A percentile compares a stretch with the other conserved stretches of the same genome.
These are phyloP conservation scores for Phlebiopsis gigantea DNA, from an alignment of 768 basidiomycete species.

Conservation along the genomic window DNA sequence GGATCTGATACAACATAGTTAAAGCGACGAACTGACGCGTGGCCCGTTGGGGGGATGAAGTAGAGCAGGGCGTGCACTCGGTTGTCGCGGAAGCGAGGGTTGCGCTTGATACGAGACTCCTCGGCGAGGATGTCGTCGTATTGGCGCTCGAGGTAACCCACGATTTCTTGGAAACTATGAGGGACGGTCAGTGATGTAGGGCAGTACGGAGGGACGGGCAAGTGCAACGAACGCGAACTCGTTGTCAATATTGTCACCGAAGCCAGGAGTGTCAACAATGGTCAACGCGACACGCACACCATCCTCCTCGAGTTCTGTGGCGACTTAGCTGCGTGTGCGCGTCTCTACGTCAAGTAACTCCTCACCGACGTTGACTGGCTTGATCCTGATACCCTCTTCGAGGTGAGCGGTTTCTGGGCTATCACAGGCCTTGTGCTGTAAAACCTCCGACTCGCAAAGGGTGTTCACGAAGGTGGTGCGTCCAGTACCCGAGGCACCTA, in stretches of 20 bases:
- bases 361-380: slow-evolving; percentile 90
- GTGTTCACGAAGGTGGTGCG: slow-evolving; percentile 99
- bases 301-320: slow-evolving; percentile 92
- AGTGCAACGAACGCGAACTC: slow-evolving; percentile 77
- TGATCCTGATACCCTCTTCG: slow-evolving; percentile 92
- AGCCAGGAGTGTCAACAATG: slow-evolving; percentile 98
- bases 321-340: neutral
- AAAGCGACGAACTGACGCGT: slow-evolving; percentile 60
- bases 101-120: slow-evolving; percentile 98
- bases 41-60: slow-evolving; percentile 98
- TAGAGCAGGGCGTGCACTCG: slow-evolving; percentile 94
- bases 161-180: slow-evolving; percentile 90
- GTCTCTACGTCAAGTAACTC: neutral
- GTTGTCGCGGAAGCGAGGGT: slow-evolving; percentile 98
- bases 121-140: slow-evolving; percentile 98
- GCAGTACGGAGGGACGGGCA: neutral
- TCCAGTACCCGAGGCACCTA: slow-evolving; percentile 95
- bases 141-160: slow-evolving; percentile 94
- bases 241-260: slow-evolving; percentile 98
- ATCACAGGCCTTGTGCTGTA: slow-evolving; percentile 82
- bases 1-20: neutral
- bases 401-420: slow-evolving; percentile 86
- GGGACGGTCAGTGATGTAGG: slow-evolving; percentile 2
- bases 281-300: slow-evolving; percentile 97
- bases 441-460: slow-evolving; percentile 92